Evolutionary conservation across 2,329 filamentous ascomycete species (phyloP).

Genomic region (Catunica adiposa): DNA sequence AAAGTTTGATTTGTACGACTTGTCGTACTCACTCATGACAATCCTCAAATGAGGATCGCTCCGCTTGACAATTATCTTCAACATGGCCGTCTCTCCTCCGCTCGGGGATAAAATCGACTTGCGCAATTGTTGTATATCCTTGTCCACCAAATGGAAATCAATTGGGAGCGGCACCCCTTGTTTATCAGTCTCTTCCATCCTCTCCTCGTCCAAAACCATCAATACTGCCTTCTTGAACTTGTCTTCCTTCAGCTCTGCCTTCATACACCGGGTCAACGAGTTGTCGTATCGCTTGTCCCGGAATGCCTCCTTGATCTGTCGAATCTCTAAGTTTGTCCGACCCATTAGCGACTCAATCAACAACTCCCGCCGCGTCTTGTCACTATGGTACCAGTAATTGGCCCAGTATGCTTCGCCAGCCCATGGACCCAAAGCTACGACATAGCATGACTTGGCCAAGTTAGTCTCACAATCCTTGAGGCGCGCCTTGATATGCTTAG

Average conservation of each 20-base stretch:
- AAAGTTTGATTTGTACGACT: slow-evolving; percentile 61
- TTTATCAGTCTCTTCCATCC: slow-evolving; percentile 66
- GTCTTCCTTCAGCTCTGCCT: slow-evolving; percentile 80
- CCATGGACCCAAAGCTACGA: slow-evolving; percentile 75
- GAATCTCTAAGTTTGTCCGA: slow-evolving; percentile 71
- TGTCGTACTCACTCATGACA: slow-evolving; percentile 61
- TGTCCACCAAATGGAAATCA: slow-evolving; percentile 43
- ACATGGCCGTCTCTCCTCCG: slow-evolving; percentile 77
- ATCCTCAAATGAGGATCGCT: slow-evolving; percentile 71
- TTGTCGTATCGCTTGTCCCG: slow-evolving; percentile 83
- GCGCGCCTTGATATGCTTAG: slow-evolving; percentile 64
- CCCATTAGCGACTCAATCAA: slow-evolving; percentile 91
- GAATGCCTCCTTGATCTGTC: slow-evolving; percentile 73
- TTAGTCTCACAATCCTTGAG: slow-evolving; percentile 58
- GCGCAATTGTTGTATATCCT: slow-evolving; percentile 59
- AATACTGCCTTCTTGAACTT: slow-evolving; percentile 87
- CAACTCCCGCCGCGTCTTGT: slow-evolving; percentile 68
- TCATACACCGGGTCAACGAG: slow-evolving; percentile 69
- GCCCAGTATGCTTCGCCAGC: slow-evolving; percentile 95
- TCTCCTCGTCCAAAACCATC: slow-evolving; percentile 61
- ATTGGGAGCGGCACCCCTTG: slow-evolving; percentile 40
- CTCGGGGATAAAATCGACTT: slow-evolving; percentile 52
- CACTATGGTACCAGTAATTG: slow-evolving; percentile 91
- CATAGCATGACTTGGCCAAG: slow-evolving; percentile 83
- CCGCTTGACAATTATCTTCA: slow-evolving; percentile 63